Evolutionary conservation across 164 flowering plant genomes (phyloP).

Genomic region (Chimonanthus salicifolius): DNA sequence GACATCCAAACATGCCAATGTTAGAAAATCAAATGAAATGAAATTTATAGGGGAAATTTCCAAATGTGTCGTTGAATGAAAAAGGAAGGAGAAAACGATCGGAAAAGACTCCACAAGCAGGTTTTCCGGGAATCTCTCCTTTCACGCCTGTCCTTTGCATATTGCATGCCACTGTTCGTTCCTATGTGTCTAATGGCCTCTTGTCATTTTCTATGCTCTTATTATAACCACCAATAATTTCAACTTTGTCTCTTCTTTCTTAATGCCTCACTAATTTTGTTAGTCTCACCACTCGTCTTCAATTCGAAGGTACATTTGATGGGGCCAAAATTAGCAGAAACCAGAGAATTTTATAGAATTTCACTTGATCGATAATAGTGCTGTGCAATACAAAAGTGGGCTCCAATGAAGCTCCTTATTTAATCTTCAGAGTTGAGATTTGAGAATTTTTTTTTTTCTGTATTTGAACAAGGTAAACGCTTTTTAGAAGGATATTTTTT

Average conservation of each 20-base stretch:
- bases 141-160: background rate
- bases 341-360: too few species aligned
- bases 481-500: too few species aligned
- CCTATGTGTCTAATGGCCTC: background rate
- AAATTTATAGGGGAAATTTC: background rate
- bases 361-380: too few species aligned
- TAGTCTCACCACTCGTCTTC: background rate
- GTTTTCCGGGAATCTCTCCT: constrained; percentile 11
- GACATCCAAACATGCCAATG: background rate
- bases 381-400: too few species aligned
- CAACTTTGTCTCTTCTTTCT: constrained; percentile 1
- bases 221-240: background rate
- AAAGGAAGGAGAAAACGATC: background rate
- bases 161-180: background rate
- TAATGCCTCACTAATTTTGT: too few species aligned
- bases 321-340: background rate
- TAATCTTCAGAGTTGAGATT: too few species aligned
- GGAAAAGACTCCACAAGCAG: constrained; percentile 9
- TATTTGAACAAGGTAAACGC: too few species aligned
- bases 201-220: constrained; percentile 4
- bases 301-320: background rate
- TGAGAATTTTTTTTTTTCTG: too few species aligned
- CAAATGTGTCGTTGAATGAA: background rate
- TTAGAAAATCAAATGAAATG: background rate
- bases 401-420: too few species aligned